Conservation (phyloP, 1,284 basidiomycete genomes). For the Moesziomyces parantarcticus region DNA sequence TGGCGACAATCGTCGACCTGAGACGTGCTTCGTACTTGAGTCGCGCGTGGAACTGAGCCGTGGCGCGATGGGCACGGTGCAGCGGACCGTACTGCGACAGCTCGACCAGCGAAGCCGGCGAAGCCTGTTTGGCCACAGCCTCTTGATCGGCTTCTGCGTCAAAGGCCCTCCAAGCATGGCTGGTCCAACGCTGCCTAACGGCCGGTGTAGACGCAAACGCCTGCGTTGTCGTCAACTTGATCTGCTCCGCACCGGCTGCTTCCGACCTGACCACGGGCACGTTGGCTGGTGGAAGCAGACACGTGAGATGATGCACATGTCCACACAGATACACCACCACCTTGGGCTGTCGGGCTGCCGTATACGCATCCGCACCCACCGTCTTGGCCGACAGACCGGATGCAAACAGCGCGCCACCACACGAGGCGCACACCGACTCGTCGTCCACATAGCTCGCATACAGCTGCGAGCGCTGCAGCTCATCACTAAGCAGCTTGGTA, state of each 20-base stretch:
- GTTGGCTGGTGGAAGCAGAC: slow-evolving; percentile 35
- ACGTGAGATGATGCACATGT: slow-evolving; percentile 59
- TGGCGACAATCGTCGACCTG: slow-evolving; percentile 22
- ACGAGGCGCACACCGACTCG: slow-evolving; percentile 43
- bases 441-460: slow-evolving; percentile 52
- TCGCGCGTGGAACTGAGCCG: slow-evolving; percentile 25
- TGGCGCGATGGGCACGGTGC: slow-evolving; percentile 19
- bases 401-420: slow-evolving; percentile 39
- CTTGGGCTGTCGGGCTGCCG: slow-evolving; percentile 14
- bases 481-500: slow-evolving; percentile 40
- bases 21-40: slow-evolving; percentile 45
- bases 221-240: slow-evolving; percentile 35
- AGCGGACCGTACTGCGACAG: slow-evolving; percentile 36
- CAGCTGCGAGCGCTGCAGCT: slow-evolving; percentile 40
- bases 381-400: not conserved
- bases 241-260: not conserved
- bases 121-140: slow-evolving; percentile 9
- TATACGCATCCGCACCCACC: slow-evolving; percentile 12
- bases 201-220: slow-evolving; percentile 25
- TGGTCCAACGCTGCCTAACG: slow-evolving; percentile 27
- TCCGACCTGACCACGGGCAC: slow-evolving; percentile 13
- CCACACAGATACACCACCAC: slow-evolving; percentile 61
- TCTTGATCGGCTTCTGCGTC: not conserved
- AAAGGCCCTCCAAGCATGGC: not conserved
- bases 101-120: slow-evolving; percentile 4